Evolutionary conservation across 768 basidiomycete species (phyloP).

Genomic region (Porpolomopsis calyptriformis): DNA sequence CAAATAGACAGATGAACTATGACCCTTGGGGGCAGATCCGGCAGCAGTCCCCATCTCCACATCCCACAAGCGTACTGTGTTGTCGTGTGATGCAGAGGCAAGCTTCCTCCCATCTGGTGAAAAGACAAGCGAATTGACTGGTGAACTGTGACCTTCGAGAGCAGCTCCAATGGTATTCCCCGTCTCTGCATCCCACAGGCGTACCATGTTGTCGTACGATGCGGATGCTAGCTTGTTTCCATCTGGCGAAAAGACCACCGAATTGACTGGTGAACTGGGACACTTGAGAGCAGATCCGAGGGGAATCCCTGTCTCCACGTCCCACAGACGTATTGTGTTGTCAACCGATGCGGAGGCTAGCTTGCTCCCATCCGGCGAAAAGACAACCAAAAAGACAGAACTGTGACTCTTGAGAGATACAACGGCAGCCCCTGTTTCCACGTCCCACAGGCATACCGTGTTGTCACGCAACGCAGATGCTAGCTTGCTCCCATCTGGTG

Average conservation of each 20-base stretch:
- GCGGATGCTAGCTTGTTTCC: conserved; percentile 1
- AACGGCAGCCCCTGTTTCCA: not conserved
- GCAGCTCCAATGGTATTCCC: not conserved
- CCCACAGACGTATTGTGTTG: not conserved
- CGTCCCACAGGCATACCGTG: not conserved
- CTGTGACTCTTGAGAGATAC: not conserved
- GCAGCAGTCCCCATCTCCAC: conserved; percentile 2
- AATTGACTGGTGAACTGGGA: not conserved
- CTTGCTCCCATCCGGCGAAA: not conserved
- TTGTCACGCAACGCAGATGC: not conserved
- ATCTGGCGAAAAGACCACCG: conserved; percentile 11
- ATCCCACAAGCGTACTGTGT: conserved; percentile 4
- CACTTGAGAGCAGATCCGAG: not conserved
- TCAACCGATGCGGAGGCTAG: not conserved
- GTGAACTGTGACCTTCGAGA: not conserved
- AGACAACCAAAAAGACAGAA: not conserved
- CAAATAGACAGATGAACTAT: conserved; percentile 4
- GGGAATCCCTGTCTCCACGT: conserved; percentile 6
- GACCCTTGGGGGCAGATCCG: conserved; percentile 4
- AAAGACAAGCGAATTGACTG: conserved; percentile 1
- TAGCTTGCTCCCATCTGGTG: not conserved
- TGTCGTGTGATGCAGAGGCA: not conserved
- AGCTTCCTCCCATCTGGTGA: conserved; percentile 1
- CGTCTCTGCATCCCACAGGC: conserved; percentile 15
- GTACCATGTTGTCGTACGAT: conserved; percentile 11